Conservation (phyloP, 176 grass and related monocot genomes). For the Aegilops umbellulata region DNA sequence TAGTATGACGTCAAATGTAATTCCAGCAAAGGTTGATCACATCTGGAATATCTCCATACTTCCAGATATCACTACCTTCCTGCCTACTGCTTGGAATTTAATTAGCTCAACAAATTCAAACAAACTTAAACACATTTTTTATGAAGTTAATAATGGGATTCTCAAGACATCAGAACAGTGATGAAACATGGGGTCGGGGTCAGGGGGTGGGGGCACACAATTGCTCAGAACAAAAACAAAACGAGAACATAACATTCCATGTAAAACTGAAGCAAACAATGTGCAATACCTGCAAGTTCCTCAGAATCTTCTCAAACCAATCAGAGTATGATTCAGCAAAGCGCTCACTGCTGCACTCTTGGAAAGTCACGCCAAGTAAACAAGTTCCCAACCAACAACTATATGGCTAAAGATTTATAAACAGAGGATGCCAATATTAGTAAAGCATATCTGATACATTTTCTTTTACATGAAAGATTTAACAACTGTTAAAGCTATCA, state of each 20-base stretch:
- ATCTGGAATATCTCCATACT: background rate
- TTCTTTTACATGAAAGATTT: constrained; percentile 5
- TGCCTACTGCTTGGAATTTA: constrained; percentile 5
- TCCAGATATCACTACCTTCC: background rate
- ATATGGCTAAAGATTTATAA: constrained; percentile 29
- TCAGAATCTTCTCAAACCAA: constrained; percentile 54
- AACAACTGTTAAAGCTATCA: background rate
- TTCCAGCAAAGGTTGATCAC: background rate
- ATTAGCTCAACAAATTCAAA: background rate
- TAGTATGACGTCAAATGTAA: background rate
- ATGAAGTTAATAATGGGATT: background rate
- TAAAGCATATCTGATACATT: background rate
- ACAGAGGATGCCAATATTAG: background rate
- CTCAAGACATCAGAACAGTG: background rate
- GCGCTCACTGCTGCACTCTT: constrained; percentile 41
- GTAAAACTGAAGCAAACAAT: background rate
- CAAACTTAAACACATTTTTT: background rate
- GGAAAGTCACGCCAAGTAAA: constrained; percentile 44
- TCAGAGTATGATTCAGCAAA: constrained; percentile 34
- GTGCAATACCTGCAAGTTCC: constrained; percentile 44
- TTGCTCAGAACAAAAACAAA: background rate
- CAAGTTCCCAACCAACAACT: constrained; percentile 54
- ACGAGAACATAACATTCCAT: background rate
- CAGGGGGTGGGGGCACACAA: background rate
- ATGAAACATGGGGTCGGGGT: background rate